Evolutionary conservation across 177 flowering plant species (phyloP).

Genomic region (Vitis hybrid): DNA sequence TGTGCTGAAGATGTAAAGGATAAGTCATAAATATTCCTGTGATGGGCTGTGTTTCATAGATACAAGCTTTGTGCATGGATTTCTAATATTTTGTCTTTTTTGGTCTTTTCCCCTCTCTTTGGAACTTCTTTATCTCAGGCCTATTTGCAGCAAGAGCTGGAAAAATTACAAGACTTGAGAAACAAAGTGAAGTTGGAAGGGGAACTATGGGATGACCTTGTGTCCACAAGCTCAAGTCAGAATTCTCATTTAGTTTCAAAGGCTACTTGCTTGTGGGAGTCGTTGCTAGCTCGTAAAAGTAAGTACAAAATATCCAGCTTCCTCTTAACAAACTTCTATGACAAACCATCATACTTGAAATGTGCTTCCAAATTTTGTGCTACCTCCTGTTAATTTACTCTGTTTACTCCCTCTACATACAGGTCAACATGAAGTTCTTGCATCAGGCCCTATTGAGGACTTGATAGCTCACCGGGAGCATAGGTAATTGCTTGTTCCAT

Average conservation of each 20-base stretch:
- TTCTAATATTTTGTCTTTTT: not conserved
- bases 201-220: conserved; percentile 92
- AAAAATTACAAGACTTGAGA: conserved; percentile 83
- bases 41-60: not conserved
- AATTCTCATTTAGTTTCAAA: conserved; percentile 93
- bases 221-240: conserved; percentile 78
- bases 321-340: not conserved
- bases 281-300: conserved; percentile 89
- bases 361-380: not conserved
- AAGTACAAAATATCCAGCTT: conserved; percentile 23
- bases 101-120: conserved; percentile 7
- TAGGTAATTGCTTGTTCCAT: conserved; percentile 50
- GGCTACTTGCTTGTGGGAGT: conserved; percentile 98
- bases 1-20: conserved; percentile 96
- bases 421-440: conserved; percentile 99
- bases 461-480: conserved; percentile 98
- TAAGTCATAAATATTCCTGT: conserved; percentile 13
- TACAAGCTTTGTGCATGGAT: not conserved
- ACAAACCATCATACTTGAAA: not conserved
- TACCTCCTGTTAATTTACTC: not conserved
- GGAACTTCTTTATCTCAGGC: conserved; percentile 57
- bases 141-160: conserved; percentile 97
- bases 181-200: conserved; percentile 93
- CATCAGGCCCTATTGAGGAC: conserved; percentile 99
- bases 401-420: conserved; percentile 11